A percentile compares a stretch with the other conserved stretches of the same genome.
phyloP scores from a whole-genome alignment of 2,329 filamentous ascomycete genomes.

The Phaeomoniella chlamydospora region DNA sequence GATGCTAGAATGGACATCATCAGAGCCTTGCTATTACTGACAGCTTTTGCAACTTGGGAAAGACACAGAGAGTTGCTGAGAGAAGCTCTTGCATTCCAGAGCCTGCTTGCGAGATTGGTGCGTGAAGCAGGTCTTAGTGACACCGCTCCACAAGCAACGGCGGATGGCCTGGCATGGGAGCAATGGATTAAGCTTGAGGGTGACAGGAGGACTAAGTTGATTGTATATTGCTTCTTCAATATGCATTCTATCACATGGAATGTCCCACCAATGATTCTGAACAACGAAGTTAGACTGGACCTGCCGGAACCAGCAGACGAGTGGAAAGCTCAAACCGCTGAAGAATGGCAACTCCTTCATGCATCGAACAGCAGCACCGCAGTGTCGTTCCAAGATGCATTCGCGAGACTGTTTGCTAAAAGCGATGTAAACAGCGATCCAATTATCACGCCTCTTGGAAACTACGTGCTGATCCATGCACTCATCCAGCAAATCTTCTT shows the following conservation, averaged over 20 bases:
- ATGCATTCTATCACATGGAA: constrained; percentile 49
- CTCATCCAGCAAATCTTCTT: constrained; percentile 41
- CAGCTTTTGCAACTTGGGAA: constrained; percentile 46
- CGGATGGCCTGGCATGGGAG: constrained; percentile 31
- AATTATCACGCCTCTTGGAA: constrained; percentile 33
- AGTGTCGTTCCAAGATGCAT: constrained; percentile 26
- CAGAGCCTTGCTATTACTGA: constrained; percentile 36
- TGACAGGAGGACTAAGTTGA: constrained; percentile 38
- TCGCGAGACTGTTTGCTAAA: constrained; percentile 27
- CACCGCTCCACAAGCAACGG: constrained; percentile 7
- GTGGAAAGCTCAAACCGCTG: constrained; percentile 37
- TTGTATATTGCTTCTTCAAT: constrained; percentile 44
- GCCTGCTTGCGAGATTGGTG: constrained; percentile 39
- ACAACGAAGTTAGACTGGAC: constrained; percentile 37
- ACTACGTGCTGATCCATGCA: constrained; percentile 39
- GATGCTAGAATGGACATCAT: constrained; percentile 35
- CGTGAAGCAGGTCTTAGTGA: constrained; percentile 34
- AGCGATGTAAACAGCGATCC: constrained; percentile 16
- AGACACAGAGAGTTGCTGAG: constrained; percentile 41
- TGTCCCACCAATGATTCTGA: constrained; percentile 42
- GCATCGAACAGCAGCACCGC: constrained; percentile 8
- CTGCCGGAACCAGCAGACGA: constrained; percentile 40
- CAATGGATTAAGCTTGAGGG: constrained; percentile 40
- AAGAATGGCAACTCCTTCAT: constrained; percentile 30
- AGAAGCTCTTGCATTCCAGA: constrained; percentile 42